A percentile compares a stretch with the other conserved stretches of the same genome.
These are phyloP conservation scores for Trifolium subterraneum DNA, from an alignment of 306 rosid species.

Conservation along the genomic window DNA sequence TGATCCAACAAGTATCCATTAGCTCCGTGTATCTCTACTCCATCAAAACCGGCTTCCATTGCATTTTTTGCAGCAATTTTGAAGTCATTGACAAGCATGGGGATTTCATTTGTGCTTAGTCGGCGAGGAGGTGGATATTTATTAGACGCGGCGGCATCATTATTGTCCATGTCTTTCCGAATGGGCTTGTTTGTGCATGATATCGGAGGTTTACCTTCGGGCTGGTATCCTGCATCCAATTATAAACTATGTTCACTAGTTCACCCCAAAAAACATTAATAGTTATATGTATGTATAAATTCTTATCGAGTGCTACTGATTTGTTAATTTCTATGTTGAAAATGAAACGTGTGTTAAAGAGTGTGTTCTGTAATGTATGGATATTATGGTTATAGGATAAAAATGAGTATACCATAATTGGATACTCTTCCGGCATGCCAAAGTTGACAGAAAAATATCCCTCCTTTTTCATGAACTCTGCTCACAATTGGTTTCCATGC, in stretches of 20 bases:
- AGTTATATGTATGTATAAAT: no score
- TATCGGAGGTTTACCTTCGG: slow-evolving; percentile 43
- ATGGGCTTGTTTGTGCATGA: slow-evolving; percentile 44
- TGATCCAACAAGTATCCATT: no score
- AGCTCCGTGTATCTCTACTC: slow-evolving; percentile 48
- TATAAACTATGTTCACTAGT: neutral
- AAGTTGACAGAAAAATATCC: slow-evolving; percentile 61
- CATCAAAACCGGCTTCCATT: slow-evolving; percentile 54
- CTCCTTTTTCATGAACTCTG: slow-evolving; percentile 59
- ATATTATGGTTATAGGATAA: neutral
- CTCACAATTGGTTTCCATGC: slow-evolving; percentile 64
- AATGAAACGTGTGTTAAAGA: no score
- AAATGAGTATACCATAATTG: slow-evolving; percentile 30
- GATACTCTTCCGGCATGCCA: slow-evolving; percentile 67
- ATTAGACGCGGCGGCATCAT: neutral
- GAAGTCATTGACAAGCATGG: slow-evolving; percentile 40
- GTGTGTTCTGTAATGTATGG: no score
- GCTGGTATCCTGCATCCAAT: slow-evolving; percentile 32
- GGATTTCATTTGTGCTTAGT: slow-evolving; percentile 38
- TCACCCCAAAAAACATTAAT: no score
- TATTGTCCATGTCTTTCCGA: slow-evolving; percentile 26
- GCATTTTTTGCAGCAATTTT: slow-evolving; percentile 47
- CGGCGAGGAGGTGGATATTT: slow-evolving; percentile 46
- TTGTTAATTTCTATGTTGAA: no score
- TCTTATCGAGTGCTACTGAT: no score